These are phyloP conservation scores for Neonectria ditissima DNA, from an alignment of 2,329 filamentous ascomycete species.

Conservation along the genomic window DNA sequence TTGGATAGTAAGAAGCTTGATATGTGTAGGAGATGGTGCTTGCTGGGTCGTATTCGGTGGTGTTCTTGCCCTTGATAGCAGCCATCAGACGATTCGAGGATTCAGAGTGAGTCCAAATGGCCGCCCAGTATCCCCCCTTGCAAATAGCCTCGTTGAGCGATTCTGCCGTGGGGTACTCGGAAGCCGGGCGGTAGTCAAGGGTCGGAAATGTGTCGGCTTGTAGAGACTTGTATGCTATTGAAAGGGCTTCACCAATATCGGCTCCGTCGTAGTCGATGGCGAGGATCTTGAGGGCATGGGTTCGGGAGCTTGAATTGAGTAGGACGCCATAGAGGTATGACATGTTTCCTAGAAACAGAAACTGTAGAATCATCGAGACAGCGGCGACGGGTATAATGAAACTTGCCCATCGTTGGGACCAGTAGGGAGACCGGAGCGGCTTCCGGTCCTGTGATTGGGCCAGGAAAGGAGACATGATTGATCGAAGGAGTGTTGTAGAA, in stretches of 20 bases:
- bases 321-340: conserved; percentile 51
- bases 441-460: conserved; percentile 1
- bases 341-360: conserved; percentile 40
- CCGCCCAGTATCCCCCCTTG: conserved; percentile 52
- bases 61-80: conserved; percentile 42
- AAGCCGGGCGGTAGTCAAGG: conserved; percentile 42
- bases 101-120: conserved; percentile 48
- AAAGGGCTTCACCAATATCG: conserved; percentile 48
- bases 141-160: conserved; percentile 51
- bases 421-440: conserved; percentile 14
- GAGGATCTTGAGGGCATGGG: conserved; percentile 44
- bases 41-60: conserved; percentile 47
- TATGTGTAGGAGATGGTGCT: conserved; percentile 51
- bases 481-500: not conserved
- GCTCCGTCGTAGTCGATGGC: conserved; percentile 50
- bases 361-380: conserved; percentile 31
- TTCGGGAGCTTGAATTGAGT: conserved; percentile 40
- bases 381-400: conserved; percentile 33
- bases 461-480: conserved; percentile 11
- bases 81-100: conserved; percentile 48
- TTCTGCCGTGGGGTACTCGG: conserved; percentile 43
- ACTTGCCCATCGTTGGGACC: conserved; percentile 17
- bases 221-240: conserved; percentile 48
- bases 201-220: conserved; percentile 49
- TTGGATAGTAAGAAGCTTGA: conserved; percentile 52